Base-by-base conservation (phyloP, 2,329 filamentous ascomycete genomes). In the Erysiphe pulchra region DNA sequence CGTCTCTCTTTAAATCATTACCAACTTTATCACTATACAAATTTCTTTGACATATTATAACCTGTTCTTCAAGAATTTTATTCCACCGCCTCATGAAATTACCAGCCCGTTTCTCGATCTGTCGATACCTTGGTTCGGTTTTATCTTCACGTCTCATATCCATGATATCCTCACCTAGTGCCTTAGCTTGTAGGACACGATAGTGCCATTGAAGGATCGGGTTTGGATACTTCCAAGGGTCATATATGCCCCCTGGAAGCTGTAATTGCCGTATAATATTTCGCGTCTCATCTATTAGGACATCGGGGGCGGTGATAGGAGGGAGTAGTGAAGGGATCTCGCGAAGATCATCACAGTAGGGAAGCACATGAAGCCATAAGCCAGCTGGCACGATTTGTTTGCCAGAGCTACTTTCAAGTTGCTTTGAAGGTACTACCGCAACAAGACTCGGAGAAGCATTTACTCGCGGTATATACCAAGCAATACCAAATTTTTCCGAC, bases 121-220 rank as follows among this genome's bases (percentile, higher is more conserved):
- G 83, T 53, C 73, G 78, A 61, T 78, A 85, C 54, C 80, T 83
- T 1, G 90, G 90, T 13, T 82, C 59, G 0, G 90, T 95, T 51
- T 80, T 77, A 57, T 98, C 90, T 13, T 73, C 67, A 44, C 77
- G 71, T 1, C 71, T n/a, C 2, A 38, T 13, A 24, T 46, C 66
- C 41, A 86, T 86, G 1, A 92, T 64, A 52, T 94, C 86, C 58
- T 98, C 90, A 33, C 93, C 86, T 0, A 98, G 67, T 0, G 90
- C 90, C 47, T 94, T 69, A 7, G 82, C 80, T 61, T 98, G 90
- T 0, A 98, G 65, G 41, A 98, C 92, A 50, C 75, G 78, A 65
- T 95, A 98, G 63, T 95, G 90, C 86, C 87, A 98, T 62, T 98
- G 90, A 20, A 98, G 67, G 9, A 81, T 72, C 10, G 86, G 85